These are phyloP conservation scores for Mucor plumbeus DNA, from an alignment of 371 early-diverging fungal genomes.

Conservation along the genomic window DNA sequence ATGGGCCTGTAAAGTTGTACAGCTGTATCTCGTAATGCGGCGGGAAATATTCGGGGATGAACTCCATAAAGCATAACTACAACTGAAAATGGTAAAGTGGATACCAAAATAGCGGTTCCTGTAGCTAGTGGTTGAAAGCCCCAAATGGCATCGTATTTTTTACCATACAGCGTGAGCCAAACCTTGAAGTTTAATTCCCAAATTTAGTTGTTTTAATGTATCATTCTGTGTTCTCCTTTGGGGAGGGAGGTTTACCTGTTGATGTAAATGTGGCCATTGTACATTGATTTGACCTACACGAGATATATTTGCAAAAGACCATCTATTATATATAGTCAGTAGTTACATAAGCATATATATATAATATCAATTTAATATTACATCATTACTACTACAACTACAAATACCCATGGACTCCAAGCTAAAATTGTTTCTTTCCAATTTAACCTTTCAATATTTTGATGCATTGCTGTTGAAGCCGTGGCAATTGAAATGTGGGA, in stretches of 20 bases:
- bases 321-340: conserved; percentile 19
- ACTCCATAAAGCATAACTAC: conserved; percentile 33
- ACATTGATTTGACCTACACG: conserved; percentile 34
- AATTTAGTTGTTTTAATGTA: neutral
- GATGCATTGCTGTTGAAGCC: neutral
- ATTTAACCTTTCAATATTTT: neutral
- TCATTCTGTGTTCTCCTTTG: neutral
- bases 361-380: conserved; percentile 3
- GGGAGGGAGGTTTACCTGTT: conserved; percentile 36
- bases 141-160: conserved; percentile 50
- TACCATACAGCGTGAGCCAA: conserved; percentile 46
- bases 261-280: conserved; percentile 43
- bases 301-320: conserved; percentile 42
- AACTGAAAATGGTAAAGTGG: conserved; percentile 30
- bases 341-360: neutral
- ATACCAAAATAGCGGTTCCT: conserved; percentile 45
- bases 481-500: neutral
- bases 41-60: conserved; percentile 23
- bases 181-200: conserved; percentile 17
- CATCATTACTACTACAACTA: conserved; percentile 48
- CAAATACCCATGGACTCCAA: conserved; percentile 47
- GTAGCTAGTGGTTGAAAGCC: conserved; percentile 49
- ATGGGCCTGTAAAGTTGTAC: conserved; percentile 43
- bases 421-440: conserved; percentile 36
- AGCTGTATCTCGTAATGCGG: conserved; percentile 31